A percentile compares a stretch with the other conserved stretches of the same genome.
These are phyloP conservation scores for Botrytis elliptica DNA, from an alignment of 2,329 filamentous ascomycete species.

Conservation along the genomic window DNA sequence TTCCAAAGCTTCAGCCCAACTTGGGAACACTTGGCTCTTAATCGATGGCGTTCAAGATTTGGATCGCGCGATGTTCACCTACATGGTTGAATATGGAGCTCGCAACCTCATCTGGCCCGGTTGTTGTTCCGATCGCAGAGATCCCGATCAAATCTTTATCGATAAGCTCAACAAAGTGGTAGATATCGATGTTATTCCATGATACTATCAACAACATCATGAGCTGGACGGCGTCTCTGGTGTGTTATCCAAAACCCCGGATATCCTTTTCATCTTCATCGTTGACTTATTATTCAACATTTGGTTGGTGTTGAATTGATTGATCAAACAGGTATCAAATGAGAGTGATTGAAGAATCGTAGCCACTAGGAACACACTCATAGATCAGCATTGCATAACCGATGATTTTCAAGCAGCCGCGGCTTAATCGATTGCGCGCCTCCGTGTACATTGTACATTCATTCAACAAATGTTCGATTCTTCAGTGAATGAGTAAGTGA, in stretches of 20 bases:
- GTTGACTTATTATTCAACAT: neutral
- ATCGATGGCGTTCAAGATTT: constrained; percentile 45
- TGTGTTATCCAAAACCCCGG: neutral
- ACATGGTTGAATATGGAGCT: constrained; percentile 38
- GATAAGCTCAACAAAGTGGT: neutral
- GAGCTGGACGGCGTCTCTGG: neutral
- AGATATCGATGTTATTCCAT: neutral
- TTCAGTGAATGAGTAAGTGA: neutral
- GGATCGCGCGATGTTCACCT: constrained; percentile 40
- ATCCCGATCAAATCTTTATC: neutral
- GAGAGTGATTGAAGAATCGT: neutral
- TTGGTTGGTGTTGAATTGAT: neutral
- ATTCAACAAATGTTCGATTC: neutral
- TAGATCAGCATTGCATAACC: neutral
- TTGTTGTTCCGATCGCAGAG: neutral
- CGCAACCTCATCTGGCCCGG: constrained; percentile 5
- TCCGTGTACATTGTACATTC: neutral
- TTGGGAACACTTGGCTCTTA: constrained; percentile 38
- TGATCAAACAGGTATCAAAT: neutral
- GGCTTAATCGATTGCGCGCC: neutral
- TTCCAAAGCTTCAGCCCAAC: neutral
- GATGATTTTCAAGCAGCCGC: neutral
- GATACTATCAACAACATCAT: neutral
- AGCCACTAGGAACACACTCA: neutral
- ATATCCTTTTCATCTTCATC: neutral